A percentile compares a stretch with the other conserved stretches of the same genome.
Conservation (phyloP, 768 basidiomycete genomes). For the Galerina sulciceps region DNA sequence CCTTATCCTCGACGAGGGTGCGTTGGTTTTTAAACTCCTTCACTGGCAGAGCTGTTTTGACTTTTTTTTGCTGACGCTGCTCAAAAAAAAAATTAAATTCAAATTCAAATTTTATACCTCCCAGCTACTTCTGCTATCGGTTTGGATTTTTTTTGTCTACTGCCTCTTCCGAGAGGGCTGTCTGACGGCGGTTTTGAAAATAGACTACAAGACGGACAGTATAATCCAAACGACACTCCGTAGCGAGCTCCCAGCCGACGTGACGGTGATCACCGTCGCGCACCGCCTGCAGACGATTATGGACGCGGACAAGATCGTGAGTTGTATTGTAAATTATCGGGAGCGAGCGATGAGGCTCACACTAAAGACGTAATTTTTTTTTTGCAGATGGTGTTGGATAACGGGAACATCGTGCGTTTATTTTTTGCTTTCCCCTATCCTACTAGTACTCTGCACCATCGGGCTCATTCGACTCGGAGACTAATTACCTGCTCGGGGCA, state of each 20-base stretch:
- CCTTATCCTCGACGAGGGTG: conserved; percentile 67
- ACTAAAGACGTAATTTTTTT: too few relatives aligned
- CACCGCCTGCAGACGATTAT: conserved; percentile 71
- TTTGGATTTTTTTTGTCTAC: conserved; percentile 50
- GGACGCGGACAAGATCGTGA: conserved; percentile 59
- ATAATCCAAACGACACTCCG: conserved; percentile 74
- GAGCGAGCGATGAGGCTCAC: not conserved
- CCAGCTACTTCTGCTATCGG: conserved; percentile 47
- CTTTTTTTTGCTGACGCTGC: conserved; percentile 17
- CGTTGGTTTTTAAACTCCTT: conserved; percentile 1
- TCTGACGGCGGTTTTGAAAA: conserved; percentile 22
- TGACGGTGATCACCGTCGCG: conserved; percentile 68
- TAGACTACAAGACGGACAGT: conserved; percentile 64
- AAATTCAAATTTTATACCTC: not conserved
- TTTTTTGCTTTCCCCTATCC: conserved; percentile 20
- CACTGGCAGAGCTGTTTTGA: conserved; percentile 25
- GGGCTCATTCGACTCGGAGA: too few relatives aligned
- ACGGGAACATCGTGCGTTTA: conserved; percentile 47
- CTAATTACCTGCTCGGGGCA: too few relatives aligned
- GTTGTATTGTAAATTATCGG: conserved; percentile 8
- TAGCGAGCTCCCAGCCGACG: conserved; percentile 59
- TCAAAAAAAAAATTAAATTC: too few relatives aligned
- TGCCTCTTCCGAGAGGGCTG: too few relatives aligned
- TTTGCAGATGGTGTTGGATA: conserved; percentile 58
- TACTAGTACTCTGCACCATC: too few relatives aligned